Evolutionary conservation across 306 rosid species (phyloP).

Genomic region (Gastrolobium bilobum): DNA sequence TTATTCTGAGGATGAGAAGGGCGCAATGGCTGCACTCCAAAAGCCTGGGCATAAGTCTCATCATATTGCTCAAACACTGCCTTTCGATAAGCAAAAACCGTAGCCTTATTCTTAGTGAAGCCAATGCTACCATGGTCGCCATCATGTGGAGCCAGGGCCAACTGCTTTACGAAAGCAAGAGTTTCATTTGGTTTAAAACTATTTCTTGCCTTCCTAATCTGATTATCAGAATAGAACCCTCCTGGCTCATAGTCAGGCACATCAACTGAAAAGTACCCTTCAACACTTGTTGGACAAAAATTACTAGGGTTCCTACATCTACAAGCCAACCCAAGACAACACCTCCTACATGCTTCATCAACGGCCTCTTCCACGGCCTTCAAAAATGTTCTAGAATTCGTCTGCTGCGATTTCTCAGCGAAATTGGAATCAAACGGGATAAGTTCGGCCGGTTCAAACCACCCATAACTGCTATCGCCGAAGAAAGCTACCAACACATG

Average conservation of each 20-base stretch:
- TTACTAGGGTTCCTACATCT: constrained; percentile 75
- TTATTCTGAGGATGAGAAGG: constrained; percentile 55
- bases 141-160: constrained; percentile 70
- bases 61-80: constrained; percentile 89
- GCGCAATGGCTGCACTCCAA: constrained; percentile 70
- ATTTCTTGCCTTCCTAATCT: constrained; percentile 74
- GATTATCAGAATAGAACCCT: constrained; percentile 73
- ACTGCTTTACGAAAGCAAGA: constrained; percentile 73
- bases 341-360: constrained; percentile 81
- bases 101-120: constrained; percentile 73
- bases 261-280: constrained; percentile 80
- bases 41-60: constrained; percentile 97
- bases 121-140: constrained; percentile 62
- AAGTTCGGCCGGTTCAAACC: constrained; percentile 95
- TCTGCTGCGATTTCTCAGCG: constrained; percentile 83
- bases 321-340: constrained; percentile 78
- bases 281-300: constrained; percentile 60
- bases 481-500: constrained; percentile 90
- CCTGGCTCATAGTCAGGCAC: constrained; percentile 87
- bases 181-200: constrained; percentile 67
- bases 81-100: constrained; percentile 66
- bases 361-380: constrained; percentile 97
- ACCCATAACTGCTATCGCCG: constrained; percentile 96
- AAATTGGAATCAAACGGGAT: constrained; percentile 78
- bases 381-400: constrained; percentile 64